Base-by-base conservation (phyloP, 1,139 yeast species). In the Saccharomyces hybrid region DNA sequence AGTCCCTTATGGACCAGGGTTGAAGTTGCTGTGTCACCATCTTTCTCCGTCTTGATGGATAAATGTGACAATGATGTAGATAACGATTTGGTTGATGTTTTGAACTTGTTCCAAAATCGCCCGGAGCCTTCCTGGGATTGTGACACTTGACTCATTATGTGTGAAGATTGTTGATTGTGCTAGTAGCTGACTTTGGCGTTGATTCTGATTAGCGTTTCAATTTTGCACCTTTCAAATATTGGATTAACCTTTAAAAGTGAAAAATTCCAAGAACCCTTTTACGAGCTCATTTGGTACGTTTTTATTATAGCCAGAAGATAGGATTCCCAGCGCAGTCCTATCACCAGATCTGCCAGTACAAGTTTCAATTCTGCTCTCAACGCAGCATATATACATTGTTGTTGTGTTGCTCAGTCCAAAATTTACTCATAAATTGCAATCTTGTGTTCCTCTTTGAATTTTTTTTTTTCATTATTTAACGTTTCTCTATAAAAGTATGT, bases 1-100 rank as follows among this genome's bases (percentile, higher is more conserved):
- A 74, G 52, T 0, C 76, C 72, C 55, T 72, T 73, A 58, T 73
- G 76, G 3, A 74, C 68, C 12, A 73, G 57, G 1, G 77, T 73
- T 4, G 71, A 52, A 2, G 69, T 70, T 1, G 66, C 63, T 0
- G 69, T 52, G 51, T 73, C 74, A 8, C 77, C 76, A 58, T 74
- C 77, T 19, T 68, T 67, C 51, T 74, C 77, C 9, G 71, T 55
- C 50, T 69, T 66, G 2, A 69, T 55, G 0, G 73, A 67, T 7
- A 65, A 54, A 12, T 64, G 63, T 4, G 66, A 55, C 27, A 68
- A 55, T 5, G 71, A 67, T 0, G 67, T 55, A 2, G 70, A 67
- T 14, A 68, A 47, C 1, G 69, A 63, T 54, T 67, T 68, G 1
- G 71, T 67, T 2, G 71, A 64, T 1, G 64, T 58, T 52, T 64